Percentiles rank a stretch among this genome's conserved stretches.
These are phyloP conservation scores for Piedraia hortae DNA, from an alignment of 2,329 filamentous ascomycete species.

Conservation along the genomic window DNA sequence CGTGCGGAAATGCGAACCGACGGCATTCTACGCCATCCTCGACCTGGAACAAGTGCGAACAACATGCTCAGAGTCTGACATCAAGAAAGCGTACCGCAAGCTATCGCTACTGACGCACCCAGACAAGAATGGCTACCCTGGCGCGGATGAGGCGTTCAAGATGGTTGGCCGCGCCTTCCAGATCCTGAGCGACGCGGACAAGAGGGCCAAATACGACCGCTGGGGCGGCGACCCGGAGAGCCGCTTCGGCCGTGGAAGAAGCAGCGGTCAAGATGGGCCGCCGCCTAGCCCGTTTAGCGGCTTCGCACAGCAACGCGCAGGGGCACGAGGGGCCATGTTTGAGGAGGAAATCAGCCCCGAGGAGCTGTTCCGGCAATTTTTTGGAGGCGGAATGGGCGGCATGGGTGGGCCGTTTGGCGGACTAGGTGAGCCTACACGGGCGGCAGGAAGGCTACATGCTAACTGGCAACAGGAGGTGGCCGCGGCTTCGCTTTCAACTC, in stretches of 20 bases:
- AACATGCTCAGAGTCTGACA: slow-evolving; percentile 49
- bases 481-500: slow-evolving; percentile 90
- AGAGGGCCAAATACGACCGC: slow-evolving; percentile 65
- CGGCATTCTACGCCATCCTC: slow-evolving; percentile 89
- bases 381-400: slow-evolving; percentile 42
- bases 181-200: slow-evolving; percentile 75
- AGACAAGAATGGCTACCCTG: slow-evolving; percentile 91
- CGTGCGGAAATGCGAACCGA: slow-evolving; percentile 58
- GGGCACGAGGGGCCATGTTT: slow-evolving; percentile 30
- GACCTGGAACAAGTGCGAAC: slow-evolving; percentile 36
- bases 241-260: slow-evolving; percentile 33
- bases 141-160: slow-evolving; percentile 95
- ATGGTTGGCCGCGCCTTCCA: slow-evolving; percentile 88
- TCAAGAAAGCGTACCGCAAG: slow-evolving; percentile 96
- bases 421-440: too few species aligned
- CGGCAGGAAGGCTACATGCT: slow-evolving; percentile 27
- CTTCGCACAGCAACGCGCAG: slow-evolving; percentile 24
- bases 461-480: slow-evolving; percentile 17
- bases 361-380: slow-evolving; percentile 92
- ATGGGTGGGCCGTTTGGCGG: slow-evolving; percentile 25
- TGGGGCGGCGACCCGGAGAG: slow-evolving; percentile 83
- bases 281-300: slow-evolving; percentile 35
- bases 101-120: slow-evolving; percentile 83
- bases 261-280: slow-evolving; percentile 18
- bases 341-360: slow-evolving; percentile 87